These are phyloP conservation scores for Diaporthe amygdali DNA, from an alignment of 2,329 filamentous ascomycete genomes.

Conservation along the genomic window DNA sequence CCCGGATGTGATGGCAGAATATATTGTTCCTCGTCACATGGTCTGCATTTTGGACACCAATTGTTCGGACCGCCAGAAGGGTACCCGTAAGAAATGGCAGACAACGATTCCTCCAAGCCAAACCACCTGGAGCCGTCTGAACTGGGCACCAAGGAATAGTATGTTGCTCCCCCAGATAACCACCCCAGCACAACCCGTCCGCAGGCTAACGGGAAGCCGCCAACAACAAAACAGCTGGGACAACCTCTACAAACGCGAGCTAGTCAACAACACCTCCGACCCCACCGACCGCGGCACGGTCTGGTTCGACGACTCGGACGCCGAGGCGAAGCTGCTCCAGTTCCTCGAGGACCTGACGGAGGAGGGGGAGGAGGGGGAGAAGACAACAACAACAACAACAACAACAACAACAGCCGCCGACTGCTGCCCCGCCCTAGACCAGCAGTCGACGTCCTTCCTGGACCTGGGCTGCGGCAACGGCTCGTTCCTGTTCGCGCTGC, in stretches of 20 bases:
- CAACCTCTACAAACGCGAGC: slow-evolving; percentile 72
- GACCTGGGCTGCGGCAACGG: slow-evolving; percentile 96
- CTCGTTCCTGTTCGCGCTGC: slow-evolving; percentile 82
- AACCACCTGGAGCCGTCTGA: slow-evolving; percentile 74
- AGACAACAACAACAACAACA: not conserved
- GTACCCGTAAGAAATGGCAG: not conserved
- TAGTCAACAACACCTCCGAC: slow-evolving; percentile 73
- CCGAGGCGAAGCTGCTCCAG: slow-evolving; percentile 78
- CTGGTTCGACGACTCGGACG: slow-evolving; percentile 95
- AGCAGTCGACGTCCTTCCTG: slow-evolving; percentile 65
- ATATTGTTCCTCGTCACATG: not conserved
- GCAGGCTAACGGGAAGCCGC: not conserved
- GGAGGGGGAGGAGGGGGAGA: not conserved
- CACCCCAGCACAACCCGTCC: slow-evolving; percentile 2
- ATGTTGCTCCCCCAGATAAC: slow-evolving; percentile 38
- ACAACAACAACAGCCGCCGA: too few relatives aligned
- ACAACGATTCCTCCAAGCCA: slow-evolving; percentile 46
- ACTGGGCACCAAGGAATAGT: slow-evolving; percentile 93
- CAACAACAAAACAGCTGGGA: slow-evolving; percentile 70
- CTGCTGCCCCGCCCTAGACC: slow-evolving; percentile 24
- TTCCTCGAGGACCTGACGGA: slow-evolving; percentile 59
- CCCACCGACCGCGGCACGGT: slow-evolving; percentile 83
- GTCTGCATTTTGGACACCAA: not conserved
- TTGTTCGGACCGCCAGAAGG: not conserved
- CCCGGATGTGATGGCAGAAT: not conserved